phyloP scores from a whole-genome alignment of 805 yeast species.

The Saccharomycopsis babjevae region DNA sequence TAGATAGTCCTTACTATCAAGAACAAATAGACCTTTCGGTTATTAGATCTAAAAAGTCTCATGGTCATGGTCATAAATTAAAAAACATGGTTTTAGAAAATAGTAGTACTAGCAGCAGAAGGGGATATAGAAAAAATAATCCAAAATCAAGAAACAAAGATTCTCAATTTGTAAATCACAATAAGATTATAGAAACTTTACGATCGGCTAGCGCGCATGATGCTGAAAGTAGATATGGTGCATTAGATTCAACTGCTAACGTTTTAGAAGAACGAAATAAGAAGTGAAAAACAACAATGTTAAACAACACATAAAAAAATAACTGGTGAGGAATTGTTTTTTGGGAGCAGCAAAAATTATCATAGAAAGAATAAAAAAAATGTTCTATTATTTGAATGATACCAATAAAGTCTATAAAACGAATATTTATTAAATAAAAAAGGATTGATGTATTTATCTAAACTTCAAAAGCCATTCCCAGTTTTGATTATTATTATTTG shows the following conservation, averaged over 20 bases:
- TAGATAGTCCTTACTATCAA: not conserved
- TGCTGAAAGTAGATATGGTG: conserved; percentile 2
- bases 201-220: not conserved
- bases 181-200: not conserved
- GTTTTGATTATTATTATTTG: conserved; percentile 6
- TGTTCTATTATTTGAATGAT: not conserved
- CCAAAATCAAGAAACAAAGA: conserved; percentile 1
- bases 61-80: not conserved
- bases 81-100: not conserved
- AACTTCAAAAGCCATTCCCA: conserved; percentile 18
- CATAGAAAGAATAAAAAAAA: too few relatives aligned
- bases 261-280: not conserved
- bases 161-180: not conserved
- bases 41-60: not conserved
- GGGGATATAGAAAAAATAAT: not conserved
- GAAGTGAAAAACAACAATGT: too few relatives aligned
- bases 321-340: too few relatives aligned
- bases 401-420: not conserved
- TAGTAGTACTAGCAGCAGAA: not conserved
- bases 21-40: not conserved
- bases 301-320: too few relatives aligned
- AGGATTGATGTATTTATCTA: not conserved
- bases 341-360: too few relatives aligned
- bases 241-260: not conserved
- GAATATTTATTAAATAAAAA: not conserved